These are phyloP conservation scores for Physaria fendleri DNA, from an alignment of 345 rosid species.

Conservation along the genomic window DNA sequence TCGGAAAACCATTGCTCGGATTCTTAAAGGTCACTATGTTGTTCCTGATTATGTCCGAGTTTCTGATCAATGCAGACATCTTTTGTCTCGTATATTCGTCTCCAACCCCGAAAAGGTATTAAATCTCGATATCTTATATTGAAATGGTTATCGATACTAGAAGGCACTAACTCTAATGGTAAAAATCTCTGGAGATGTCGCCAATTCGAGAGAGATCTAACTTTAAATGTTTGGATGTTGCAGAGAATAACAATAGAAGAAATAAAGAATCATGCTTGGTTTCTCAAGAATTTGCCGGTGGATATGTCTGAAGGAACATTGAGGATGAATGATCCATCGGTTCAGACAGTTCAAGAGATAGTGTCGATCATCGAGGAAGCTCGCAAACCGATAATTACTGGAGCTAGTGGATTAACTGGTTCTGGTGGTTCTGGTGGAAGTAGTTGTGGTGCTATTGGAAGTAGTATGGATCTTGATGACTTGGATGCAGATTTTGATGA, in stretches of 20 bases:
- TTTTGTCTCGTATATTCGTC: slow-evolving; percentile 52
- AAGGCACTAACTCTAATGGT: too few relatives aligned
- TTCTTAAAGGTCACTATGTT: slow-evolving; percentile 45
- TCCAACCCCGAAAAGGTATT: slow-evolving; percentile 59
- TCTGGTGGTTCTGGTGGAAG: slow-evolving; percentile 35
- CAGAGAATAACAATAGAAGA: slow-evolving; percentile 33
- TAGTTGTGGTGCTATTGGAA: slow-evolving; percentile 33
- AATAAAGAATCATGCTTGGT: slow-evolving; percentile 56
- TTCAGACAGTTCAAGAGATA: slow-evolving; percentile 57
- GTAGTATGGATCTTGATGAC: slow-evolving; percentile 64
- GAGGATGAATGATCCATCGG: slow-evolving; percentile 49
- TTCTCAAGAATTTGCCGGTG: slow-evolving; percentile 56
- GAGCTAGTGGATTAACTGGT: slow-evolving; percentile 19
- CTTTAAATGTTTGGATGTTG: too few relatives aligned
- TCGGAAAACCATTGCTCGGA: slow-evolving; percentile 40
- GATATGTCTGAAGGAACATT: slow-evolving; percentile 50
- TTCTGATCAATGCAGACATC: slow-evolving; percentile 49
- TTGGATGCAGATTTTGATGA: slow-evolving; percentile 38
- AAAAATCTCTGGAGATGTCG: too few relatives aligned
- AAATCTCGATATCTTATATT: too few relatives aligned
- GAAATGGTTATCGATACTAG: too few relatives aligned
- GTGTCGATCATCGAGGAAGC: slow-evolving; percentile 51
- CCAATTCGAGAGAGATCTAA: too few relatives aligned
- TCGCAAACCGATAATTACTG: slow-evolving; percentile 32
- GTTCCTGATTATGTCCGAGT: slow-evolving; percentile 59